Percentiles rank a stretch among this genome's conserved stretches.
phyloP scores from a whole-genome alignment of 2,329 filamentous ascomycete genomes.

The Ciborinia camelliae region DNA sequence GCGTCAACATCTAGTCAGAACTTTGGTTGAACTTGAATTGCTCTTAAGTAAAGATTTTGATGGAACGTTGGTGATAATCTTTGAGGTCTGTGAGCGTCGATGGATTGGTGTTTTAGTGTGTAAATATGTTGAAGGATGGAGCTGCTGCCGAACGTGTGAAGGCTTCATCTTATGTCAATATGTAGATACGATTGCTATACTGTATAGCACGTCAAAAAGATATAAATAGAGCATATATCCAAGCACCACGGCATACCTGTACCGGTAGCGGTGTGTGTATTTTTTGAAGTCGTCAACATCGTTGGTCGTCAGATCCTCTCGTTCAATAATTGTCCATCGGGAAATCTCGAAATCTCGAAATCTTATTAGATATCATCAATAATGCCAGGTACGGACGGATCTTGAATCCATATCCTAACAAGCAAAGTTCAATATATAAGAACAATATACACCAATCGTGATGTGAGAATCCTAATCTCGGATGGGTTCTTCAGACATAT shows the following conservation, averaged over 20 bases:
- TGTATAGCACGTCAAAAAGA: background rate
- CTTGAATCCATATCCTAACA: background rate
- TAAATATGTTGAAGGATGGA: background rate
- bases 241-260: background rate
- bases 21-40: background rate
- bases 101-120: background rate
- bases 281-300: background rate
- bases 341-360: conserved; percentile 11
- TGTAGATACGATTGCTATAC: too few species aligned
- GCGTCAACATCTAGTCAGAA: background rate
- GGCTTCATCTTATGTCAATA: background rate
- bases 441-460: background rate
- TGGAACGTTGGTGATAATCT: background rate
- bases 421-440: background rate
- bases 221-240: background rate
- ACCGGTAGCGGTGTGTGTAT: background rate
- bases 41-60: background rate
- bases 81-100: background rate
- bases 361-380: background rate
- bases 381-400: conserved; percentile 9
- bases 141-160: background rate
- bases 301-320: background rate
- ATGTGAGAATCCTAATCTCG: background rate
- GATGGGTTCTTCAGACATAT: background rate
- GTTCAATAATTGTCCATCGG: conserved; percentile 3